phyloP scores from a whole-genome alignment of 495 filamentous ascomycete genomes.

The Chaetomium tenue region DNA sequence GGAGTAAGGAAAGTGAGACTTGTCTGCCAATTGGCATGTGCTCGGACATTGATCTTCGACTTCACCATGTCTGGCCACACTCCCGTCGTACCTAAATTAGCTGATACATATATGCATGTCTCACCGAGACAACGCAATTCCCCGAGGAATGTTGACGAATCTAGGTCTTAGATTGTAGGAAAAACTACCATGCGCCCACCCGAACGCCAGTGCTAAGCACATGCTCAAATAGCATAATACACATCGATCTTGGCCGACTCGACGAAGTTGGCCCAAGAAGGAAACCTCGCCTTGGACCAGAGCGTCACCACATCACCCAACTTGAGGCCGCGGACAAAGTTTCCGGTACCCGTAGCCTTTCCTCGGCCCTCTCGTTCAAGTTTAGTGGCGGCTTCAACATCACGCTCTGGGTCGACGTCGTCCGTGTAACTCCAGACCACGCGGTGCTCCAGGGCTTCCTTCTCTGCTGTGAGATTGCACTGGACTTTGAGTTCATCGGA shows the following conservation, averaged over 20 bases:
- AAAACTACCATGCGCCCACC: neutral
- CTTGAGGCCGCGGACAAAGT: constrained; percentile 55
- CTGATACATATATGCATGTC: neutral
- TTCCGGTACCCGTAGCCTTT: constrained; percentile 53
- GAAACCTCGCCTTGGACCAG: constrained; percentile 63
- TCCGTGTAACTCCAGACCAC: constrained; percentile 59
- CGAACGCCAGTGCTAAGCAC: neutral
- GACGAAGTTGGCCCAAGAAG: constrained; percentile 60
- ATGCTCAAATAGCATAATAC: constrained; percentile 58
- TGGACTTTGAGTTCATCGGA: constrained; percentile 49
- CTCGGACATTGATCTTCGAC: neutral
- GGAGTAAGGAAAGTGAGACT: neutral
- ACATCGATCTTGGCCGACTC: constrained; percentile 57
- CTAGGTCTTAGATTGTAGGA: neutral
- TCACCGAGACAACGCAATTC: neutral
- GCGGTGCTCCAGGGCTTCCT: constrained; percentile 39
- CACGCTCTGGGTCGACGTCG: constrained; percentile 49
- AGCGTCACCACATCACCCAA: constrained; percentile 65
- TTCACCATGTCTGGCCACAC: neutral
- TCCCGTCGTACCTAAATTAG: neutral
- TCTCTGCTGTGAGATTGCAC: constrained; percentile 47
- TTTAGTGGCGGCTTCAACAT: constrained; percentile 35
- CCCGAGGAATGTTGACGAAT: neutral
- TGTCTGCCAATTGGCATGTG: neutral
- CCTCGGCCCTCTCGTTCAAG: constrained; percentile 51